These are phyloP conservation scores for Sclerotinia borealis DNA, from an alignment of 2,329 filamentous ascomycete genomes.

Conservation along the genomic window DNA sequence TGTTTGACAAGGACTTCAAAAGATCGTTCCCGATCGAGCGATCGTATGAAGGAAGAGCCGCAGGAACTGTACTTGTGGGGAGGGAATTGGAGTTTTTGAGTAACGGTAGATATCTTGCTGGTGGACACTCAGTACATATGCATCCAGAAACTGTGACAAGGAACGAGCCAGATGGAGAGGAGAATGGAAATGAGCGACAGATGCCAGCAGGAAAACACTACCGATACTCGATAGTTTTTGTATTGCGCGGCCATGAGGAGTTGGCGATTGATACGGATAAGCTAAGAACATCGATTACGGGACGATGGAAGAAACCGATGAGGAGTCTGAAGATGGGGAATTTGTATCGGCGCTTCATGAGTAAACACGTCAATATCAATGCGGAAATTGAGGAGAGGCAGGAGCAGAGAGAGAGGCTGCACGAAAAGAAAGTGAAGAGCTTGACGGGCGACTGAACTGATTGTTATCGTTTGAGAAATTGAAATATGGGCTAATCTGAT, in stretches of 20 bases:
- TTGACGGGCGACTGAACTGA: not conserved
- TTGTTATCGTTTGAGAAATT: not conserved
- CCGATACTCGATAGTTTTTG: constrained; percentile 27
- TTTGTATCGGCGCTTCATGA: constrained; percentile 19
- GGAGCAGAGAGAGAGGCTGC: constrained; percentile 20
- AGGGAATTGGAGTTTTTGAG: constrained; percentile 24
- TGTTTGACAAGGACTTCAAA: constrained; percentile 17
- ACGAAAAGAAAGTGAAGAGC: constrained; percentile 13
- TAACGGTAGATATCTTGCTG: constrained; percentile 23
- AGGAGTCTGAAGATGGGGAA: constrained; percentile 18
- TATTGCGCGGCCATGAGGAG: constrained; percentile 25
- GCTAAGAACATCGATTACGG: constrained; percentile 25
- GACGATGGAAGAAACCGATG: constrained; percentile 18
- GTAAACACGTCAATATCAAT: constrained; percentile 26
- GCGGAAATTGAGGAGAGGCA: constrained; percentile 18
- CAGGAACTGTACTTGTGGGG: constrained; percentile 23
- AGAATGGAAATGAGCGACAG: not conserved
- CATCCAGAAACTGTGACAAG: constrained; percentile 10
- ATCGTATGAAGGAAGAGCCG: constrained; percentile 13
- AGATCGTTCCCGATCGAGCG: constrained; percentile 23
- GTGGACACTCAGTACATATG: constrained; percentile 24
- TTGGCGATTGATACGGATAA: constrained; percentile 22
- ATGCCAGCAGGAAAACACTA: constrained; percentile 3
- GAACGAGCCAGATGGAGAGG: not conserved
- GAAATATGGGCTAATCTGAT: not conserved